These are phyloP conservation scores for Chlamydomonas reinhardtii DNA, from an alignment of 163 green algal species.

Conservation along the genomic window DNA sequence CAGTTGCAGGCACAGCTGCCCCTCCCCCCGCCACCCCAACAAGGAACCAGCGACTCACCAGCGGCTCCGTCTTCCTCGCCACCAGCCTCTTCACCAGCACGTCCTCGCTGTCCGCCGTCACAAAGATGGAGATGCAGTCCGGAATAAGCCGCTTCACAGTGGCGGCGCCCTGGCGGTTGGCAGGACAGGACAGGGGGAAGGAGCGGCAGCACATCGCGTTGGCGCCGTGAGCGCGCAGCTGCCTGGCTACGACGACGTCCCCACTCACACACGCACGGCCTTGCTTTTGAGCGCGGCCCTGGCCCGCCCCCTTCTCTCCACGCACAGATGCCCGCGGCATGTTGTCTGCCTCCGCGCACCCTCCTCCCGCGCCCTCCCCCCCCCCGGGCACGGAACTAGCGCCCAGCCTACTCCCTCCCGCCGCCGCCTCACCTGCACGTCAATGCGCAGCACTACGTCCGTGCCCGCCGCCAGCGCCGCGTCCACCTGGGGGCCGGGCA, in stretches of 20 bases:
- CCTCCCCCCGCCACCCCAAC: too few relatives aligned
- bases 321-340: too few relatives aligned
- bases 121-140: slow-evolving; percentile 88
- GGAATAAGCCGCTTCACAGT: slow-evolving; percentile 88
- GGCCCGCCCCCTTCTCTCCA: too few relatives aligned
- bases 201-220: not conserved
- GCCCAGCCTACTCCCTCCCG: too few relatives aligned
- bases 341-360: too few relatives aligned
- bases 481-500: slow-evolving; percentile 79
- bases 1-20: too few relatives aligned
- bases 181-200: not conserved
- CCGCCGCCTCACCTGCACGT: slow-evolving; percentile 68
- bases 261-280: too few relatives aligned
- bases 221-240: too few relatives aligned
- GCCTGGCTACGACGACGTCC: too few relatives aligned
- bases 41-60: slow-evolving; percentile 53
- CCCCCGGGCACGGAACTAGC: too few relatives aligned
- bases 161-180: slow-evolving; percentile 80
- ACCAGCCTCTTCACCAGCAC: slow-evolving; percentile 88
- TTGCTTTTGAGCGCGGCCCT: too few relatives aligned
- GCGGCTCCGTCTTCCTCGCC: slow-evolving; percentile 87
- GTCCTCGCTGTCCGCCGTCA: slow-evolving; percentile 88
- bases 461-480: slow-evolving; percentile 76
- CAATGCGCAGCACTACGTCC: slow-evolving; percentile 92
- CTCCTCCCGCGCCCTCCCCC: too few relatives aligned